Evolutionary conservation across 2,329 filamentous ascomycete genomes (phyloP).

Genomic region (Emmonsia crescens): DNA sequence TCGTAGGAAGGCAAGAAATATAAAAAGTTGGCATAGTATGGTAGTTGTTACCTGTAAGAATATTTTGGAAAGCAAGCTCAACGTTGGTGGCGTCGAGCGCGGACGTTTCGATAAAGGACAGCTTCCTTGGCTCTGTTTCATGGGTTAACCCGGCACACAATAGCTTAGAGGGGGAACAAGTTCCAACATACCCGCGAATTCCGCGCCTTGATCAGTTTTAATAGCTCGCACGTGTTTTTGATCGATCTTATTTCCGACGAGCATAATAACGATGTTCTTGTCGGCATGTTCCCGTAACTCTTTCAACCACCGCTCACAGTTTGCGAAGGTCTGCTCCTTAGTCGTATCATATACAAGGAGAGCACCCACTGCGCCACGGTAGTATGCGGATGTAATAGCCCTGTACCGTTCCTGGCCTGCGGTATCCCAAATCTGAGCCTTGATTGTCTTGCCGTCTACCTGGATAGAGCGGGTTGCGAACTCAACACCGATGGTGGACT

Average conservation of each 20-base stretch:
- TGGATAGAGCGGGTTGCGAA: constrained; percentile 98
- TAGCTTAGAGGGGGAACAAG: constrained; percentile 12
- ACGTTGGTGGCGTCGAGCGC: constrained; percentile 98
- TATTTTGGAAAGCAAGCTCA: constrained; percentile 98
- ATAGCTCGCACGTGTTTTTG: constrained; percentile 95
- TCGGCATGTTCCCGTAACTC: constrained; percentile 96
- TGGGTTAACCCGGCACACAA: constrained; percentile 5
- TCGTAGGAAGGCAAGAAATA: background rate
- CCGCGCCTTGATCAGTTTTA: constrained; percentile 93
- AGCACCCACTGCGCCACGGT: constrained; percentile 91
- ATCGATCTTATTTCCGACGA: constrained; percentile 99
- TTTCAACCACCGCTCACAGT: constrained; percentile 97
- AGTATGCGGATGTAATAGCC: constrained; percentile 98
- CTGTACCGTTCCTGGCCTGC: constrained; percentile 98
- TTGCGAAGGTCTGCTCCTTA: constrained; percentile 99
- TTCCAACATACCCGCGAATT: constrained; percentile 70
- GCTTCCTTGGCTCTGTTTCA: constrained; percentile 56
- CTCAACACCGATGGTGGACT: constrained; percentile 98
- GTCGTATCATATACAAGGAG: constrained; percentile 98
- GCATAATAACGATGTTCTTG: constrained; percentile 98
- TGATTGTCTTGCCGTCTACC: constrained; percentile 99
- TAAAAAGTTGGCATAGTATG: background rate
- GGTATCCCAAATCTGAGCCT: constrained; percentile 99
- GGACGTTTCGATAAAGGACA: constrained; percentile 98
- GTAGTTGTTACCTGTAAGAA: constrained; percentile 72